Evolutionary conservation across 164 flowering plant species (phyloP), one percentile per base, ranked within the genome.

Genomic region (Kingdonia uniflora): DNA sequence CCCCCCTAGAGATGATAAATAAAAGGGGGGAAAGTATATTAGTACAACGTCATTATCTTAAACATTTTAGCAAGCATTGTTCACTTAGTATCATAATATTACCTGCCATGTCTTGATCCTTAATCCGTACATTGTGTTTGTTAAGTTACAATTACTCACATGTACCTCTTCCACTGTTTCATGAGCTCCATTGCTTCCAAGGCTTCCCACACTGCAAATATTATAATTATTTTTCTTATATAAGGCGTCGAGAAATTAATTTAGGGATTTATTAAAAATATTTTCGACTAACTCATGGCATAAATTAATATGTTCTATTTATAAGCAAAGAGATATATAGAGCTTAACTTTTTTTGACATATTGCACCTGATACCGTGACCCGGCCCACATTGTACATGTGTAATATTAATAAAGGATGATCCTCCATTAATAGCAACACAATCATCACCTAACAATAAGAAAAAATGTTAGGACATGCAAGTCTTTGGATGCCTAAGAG

Each of bases 81-180:
- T 11, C 19, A 29, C 8, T 29, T 4, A 29, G 35, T 29, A 29
- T 8, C 35, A 5, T 33, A n/a, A 5, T 33, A n/a, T 44, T 44
- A 56, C 60, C 51, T 51, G 66, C 69, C 61, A 69, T 58, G 84
- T 81, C 61, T 81, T 81, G 54, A 81, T 81, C 60, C 84, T 75
- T 15, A 64, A 79, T 24, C 84, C 88, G 48, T 68, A 68, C 11
- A 16, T 16, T 12, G 84, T 73, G 26, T 58, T 56, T 0, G 21
- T 52, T 37, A 79, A 68, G n/a, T 39, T 72, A 49, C 78, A 74
- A 17, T 62, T 25, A 4, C 19, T 14, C 2, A 82, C 78, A 51
- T 45, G 56, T 14, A 82, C n/a, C 14, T 61, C 60, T 62, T 77
- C 77, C 0, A 78, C 88, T 5, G 55, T 54, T 0, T 61, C 75